These are phyloP conservation scores for Sophora flavescens DNA, from an alignment of 306 rosid genomes.

Conservation along the genomic window DNA sequence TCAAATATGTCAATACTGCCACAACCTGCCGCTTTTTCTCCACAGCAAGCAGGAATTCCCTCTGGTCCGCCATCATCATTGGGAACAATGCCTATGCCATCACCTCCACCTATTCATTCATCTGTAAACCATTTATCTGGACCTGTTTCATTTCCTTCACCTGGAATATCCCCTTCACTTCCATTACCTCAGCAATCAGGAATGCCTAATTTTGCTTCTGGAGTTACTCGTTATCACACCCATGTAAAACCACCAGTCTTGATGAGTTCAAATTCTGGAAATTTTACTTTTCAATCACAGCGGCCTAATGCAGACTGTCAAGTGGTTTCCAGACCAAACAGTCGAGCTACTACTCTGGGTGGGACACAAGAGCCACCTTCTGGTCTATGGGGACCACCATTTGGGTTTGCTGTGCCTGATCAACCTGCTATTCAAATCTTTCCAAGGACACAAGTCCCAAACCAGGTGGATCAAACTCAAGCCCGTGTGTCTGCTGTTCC, in stretches of 20 bases:
- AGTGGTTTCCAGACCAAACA: conserved; percentile 52
- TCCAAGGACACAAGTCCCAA: conserved; percentile 59
- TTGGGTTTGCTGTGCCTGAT: conserved; percentile 55
- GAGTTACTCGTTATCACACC: conserved; percentile 47
- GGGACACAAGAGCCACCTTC: conserved; percentile 53
- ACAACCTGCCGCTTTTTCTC: conserved; percentile 47
- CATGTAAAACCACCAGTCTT: conserved; percentile 51
- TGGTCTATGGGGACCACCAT: conserved; percentile 55
- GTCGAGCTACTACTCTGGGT: conserved; percentile 53
- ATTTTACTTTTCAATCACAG: conserved; percentile 76
- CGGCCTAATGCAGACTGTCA: conserved; percentile 61
- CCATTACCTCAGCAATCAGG: conserved; percentile 63
- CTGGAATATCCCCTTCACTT: conserved; percentile 54
- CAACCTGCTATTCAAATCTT: conserved; percentile 62
- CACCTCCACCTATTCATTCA: conserved; percentile 46
- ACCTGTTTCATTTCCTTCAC: conserved; percentile 51
- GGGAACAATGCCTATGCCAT: conserved; percentile 47
- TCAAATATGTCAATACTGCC: conserved; percentile 53
- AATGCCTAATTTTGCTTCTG: conserved; percentile 57
- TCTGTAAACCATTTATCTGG: conserved; percentile 49
- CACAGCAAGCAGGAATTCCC: conserved; percentile 57
- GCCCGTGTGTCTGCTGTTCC: conserved; percentile 48
- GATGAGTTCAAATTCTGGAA: conserved; percentile 60
- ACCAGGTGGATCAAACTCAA: conserved; percentile 60
- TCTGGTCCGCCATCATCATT: conserved; percentile 51